phyloP scores from a whole-genome alignment of 2,329 filamentous ascomycete species.

The Alternaria triticimaculans region DNA sequence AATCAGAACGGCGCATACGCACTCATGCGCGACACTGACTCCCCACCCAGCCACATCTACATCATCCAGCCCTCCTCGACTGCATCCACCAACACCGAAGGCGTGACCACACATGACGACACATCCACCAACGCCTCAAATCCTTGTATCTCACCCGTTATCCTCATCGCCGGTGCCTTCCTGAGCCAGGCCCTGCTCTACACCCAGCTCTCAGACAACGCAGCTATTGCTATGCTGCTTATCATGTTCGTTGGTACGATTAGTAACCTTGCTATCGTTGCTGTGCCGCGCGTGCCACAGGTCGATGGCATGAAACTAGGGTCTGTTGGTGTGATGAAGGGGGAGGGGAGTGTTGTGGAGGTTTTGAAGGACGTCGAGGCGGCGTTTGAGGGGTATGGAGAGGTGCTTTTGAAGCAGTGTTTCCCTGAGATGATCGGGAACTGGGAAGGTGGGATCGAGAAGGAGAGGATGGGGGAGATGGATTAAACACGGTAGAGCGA shows the following conservation, averaged over 20 bases:
- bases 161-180: neutral
- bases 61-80: neutral
- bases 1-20: neutral
- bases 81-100: neutral
- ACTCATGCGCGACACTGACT: neutral
- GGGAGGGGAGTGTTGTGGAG: too few relatives aligned
- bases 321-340: neutral
- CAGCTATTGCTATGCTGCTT: neutral
- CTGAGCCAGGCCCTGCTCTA: neutral
- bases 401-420: neutral
- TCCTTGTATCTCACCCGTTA: neutral
- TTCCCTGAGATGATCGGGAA: neutral
- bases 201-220: neutral
- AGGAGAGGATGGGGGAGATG: neutral
- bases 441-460: neutral
- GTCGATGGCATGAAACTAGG: neutral
- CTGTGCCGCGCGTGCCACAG: neutral
- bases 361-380: neutral
- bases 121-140: neutral
- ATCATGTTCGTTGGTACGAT: neutral
- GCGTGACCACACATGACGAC: neutral
- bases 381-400: neutral
- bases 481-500: neutral
- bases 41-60: neutral
- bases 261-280: neutral